Base-by-base conservation (phyloP, 2,329 filamentous ascomycete species). In the Colletotrichum abscissum region DNA sequence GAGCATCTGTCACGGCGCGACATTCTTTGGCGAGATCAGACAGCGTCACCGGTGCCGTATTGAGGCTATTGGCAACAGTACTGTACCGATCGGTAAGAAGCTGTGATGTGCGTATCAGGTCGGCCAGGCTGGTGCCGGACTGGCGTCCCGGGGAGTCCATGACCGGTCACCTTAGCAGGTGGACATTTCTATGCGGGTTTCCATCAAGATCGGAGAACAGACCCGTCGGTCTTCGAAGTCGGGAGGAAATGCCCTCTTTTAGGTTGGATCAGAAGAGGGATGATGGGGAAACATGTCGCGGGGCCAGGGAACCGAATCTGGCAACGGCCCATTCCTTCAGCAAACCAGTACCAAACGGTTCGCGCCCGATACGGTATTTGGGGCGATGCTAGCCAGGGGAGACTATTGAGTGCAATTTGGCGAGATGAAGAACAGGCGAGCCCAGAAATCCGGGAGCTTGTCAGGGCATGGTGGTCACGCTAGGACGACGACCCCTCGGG, bases 31-130 rank as follows among this genome's bases (percentile, higher is more conserved):
- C 74, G 24, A 77, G 67, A 9, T 74, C 72, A 28, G 76, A 63
- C 26, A 77, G 56, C 3, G 76, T 77, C 46, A 77, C 66, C 12
- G 76, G 76, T 26, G 76, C 74, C 30, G 75, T 73, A 60, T 76
- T 76, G 28, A 77, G 76, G 55, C 70, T 75, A 28, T 67, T 73
- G 11, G 73, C 66, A 19, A 67, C 46, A 4, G 35, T 35, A 5
- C 19, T 52, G 28, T 66, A 73, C 14, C 71, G 42, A 16, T 73
- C 71, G 56, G 67, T 52, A n/a, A 73, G 71, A 38, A 70, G 60
- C 49, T 62, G 60, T 4, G 71, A 58, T 14, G 67, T 71, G 14
- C 35, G 56, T 66, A 63, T 73, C 35, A 73, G 65, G 49, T 71
- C 67, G 67, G 60, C 56, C 33, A 73, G 60, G 55, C 67, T 62